Evolutionary conservation across 768 basidiomycete genomes (phyloP), one percentile per base, ranked within the genome.

Genomic region (Cubamyces sp.): DNA sequence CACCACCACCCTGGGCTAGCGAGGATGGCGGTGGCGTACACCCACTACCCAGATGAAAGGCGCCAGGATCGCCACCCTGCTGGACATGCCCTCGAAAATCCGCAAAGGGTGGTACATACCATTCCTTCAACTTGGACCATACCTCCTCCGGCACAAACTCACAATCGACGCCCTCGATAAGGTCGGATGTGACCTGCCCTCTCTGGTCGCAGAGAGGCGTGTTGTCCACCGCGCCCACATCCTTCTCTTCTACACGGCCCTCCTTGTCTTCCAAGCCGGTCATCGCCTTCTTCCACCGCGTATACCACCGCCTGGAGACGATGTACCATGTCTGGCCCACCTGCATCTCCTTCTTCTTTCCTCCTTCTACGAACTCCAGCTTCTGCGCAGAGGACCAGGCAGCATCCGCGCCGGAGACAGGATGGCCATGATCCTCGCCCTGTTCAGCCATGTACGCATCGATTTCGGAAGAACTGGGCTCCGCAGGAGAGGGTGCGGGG

Each of bases 321-420:
- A 96, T 75, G 75, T 85, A 94, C 93, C 93, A 95, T 9, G 80
- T 86, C 53, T 93, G 85, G 47, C 90, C 90, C 8, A 80, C 75
- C 30, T 79, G 76, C 81, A 94, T 84, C 43, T 78, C 75, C 47
- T 69, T 73, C 42, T 68, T 69, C 67, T 82, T 82, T 15, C 79
- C 79, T 5, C 75, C 72, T 21, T 83, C 73, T 68, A 92, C 80
- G 51, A 79, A 71, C 5, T 76, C 59, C n/a, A 85, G 60, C 71
- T 85, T 90, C 51, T 85, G 79, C 4, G 67, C 68, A 2, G 77
- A 77, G 19, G 77, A 67, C 54, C 48, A 52, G 26, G 18, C 48
- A 63, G 79, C 67, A 34, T 9, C 60, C 34, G 47, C 62, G 64
- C 65, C 68, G 28, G 65, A 45, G 19, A 62, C 58, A 4, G 30